Conservation (phyloP, 192 early-diverging fungal genomes). For the Coemansia sp. region DNA sequence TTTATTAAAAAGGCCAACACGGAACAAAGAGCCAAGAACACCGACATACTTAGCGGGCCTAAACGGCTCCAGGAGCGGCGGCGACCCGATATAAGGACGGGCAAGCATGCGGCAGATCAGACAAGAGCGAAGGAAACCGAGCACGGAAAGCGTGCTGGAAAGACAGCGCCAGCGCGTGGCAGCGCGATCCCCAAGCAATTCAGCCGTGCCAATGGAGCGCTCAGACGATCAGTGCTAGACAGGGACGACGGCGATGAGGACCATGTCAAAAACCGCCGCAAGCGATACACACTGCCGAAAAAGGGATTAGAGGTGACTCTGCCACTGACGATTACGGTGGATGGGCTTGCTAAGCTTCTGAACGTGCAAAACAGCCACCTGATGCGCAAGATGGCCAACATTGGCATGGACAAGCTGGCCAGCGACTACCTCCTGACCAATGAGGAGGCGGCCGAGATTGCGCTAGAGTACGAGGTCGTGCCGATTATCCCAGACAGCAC, state of each 20-base stretch:
- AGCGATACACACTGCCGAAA: slow-evolving; percentile 30
- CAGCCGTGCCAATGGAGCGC: slow-evolving; percentile 2
- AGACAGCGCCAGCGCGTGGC: neutral
- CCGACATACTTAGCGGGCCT: neutral
- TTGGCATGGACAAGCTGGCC: slow-evolving; percentile 79
- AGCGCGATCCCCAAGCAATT: neutral
- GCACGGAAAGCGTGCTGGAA: neutral
- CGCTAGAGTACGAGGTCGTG: slow-evolving; percentile 82
- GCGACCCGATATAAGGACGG: neutral
- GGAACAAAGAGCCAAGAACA: neutral
- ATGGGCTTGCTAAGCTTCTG: slow-evolving; percentile 74
- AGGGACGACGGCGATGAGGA: slow-evolving; percentile 1
- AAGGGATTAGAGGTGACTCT: slow-evolving; percentile 64
- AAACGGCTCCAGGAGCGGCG: slow-evolving; percentile 2
- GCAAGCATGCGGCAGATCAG: neutral
- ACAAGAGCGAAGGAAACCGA: neutral
- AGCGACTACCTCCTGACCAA: slow-evolving; percentile 76
- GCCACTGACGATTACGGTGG: slow-evolving; percentile 78
- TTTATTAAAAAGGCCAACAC: neutral
- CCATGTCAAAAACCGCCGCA: slow-evolving; percentile 11
- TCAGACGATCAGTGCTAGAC: slow-evolving; percentile 8
- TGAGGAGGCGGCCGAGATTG: slow-evolving; percentile 85
- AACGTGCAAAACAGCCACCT: slow-evolving; percentile 72
- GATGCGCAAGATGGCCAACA: slow-evolving; percentile 64
- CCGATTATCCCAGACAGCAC: slow-evolving; percentile 66